Evolutionary conservation across 2,329 filamentous ascomycete species (phyloP), one percentile per base, ranked within the genome.

Genomic region (Neofusicoccum ribis): DNA sequence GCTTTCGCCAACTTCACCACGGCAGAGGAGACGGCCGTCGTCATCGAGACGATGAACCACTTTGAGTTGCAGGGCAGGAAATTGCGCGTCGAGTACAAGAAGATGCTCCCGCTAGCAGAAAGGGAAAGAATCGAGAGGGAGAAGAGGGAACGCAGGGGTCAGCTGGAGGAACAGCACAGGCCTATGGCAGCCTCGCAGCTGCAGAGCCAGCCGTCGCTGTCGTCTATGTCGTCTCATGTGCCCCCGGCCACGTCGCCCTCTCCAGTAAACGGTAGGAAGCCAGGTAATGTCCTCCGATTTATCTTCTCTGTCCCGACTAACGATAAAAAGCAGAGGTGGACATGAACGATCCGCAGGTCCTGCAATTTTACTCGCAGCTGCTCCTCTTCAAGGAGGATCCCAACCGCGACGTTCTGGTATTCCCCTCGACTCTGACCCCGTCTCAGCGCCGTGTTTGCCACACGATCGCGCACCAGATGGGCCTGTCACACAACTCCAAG

Each of bases 1-100:
- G 95, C 95, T 2, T 99, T 99, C 81, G 95, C 95, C 75, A 99
- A 99, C 80, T 99, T 98, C 78, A 96, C 95, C 41, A 97, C 92
- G 15, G 88, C 95, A 1, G 91, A 97, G 69, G 95, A 99, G 78
- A 99, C 95, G 0, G 90, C 91, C 12, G 86, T 90, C 58, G 95
- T 98, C 58, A 99, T 99, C 68, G 91, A 97, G 66, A 86, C 90
- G 61, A 90, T 99, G 85, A 99, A 99, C 75, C 93, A 96, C 71
- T 91, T 97, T 78, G 95, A 98, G 74, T 87, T 99, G 8, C 93
- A 97, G 75, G 95, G 95, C 51, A 87, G 95, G 67, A 98, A 98
- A 81, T 82, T 99, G 70, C 87, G 95, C 56, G 95, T 99, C 31
- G 95, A 99, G 79, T 99, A 98, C 82, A 99, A 99, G 85, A 98